Conservation (phyloP, 768 basidiomycete species). For the Tylopilus rubrobrunneus region DNA sequence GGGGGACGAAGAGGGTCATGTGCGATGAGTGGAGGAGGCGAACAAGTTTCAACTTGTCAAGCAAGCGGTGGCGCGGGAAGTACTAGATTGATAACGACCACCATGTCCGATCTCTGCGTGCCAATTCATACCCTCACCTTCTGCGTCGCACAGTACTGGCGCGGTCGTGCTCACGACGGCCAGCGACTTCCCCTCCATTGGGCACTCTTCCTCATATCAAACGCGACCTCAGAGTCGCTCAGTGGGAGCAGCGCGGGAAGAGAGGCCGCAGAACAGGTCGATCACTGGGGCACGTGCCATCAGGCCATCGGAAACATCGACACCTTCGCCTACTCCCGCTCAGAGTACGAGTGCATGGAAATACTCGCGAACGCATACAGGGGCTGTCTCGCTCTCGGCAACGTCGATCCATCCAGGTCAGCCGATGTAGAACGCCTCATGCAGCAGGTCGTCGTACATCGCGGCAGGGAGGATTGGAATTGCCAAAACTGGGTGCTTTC, state of each 20-base stretch:
- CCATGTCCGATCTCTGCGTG: conserved; percentile 16
- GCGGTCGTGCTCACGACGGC: conserved; percentile 19
- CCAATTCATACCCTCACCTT: conserved; percentile 18
- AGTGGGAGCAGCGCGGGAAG: conserved; percentile 18
- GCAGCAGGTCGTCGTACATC: conserved; percentile 22
- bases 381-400: conserved; percentile 25
- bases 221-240: conserved; percentile 22
- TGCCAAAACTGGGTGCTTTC: conserved; percentile 29
- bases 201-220: conserved; percentile 28
- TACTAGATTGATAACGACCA: not conserved
- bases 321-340: conserved; percentile 24
- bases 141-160: conserved; percentile 31
- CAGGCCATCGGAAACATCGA: conserved; percentile 29
- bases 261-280: conserved; percentile 20
- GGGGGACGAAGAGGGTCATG: conserved; percentile 67
- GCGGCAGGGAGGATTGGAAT: conserved; percentile 31
- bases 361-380: conserved; percentile 28
- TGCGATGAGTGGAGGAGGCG: conserved; percentile 23
- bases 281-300: conserved; percentile 31
- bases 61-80: conserved; percentile 30
- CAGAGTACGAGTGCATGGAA: conserved; percentile 29
- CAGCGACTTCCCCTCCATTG: conserved; percentile 27
- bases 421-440: conserved; percentile 18
- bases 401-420: conserved; percentile 14
- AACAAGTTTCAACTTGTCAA: not conserved